Conservation (phyloP, 2,329 filamentous ascomycete genomes). For the Elsinoe batatas region DNA sequence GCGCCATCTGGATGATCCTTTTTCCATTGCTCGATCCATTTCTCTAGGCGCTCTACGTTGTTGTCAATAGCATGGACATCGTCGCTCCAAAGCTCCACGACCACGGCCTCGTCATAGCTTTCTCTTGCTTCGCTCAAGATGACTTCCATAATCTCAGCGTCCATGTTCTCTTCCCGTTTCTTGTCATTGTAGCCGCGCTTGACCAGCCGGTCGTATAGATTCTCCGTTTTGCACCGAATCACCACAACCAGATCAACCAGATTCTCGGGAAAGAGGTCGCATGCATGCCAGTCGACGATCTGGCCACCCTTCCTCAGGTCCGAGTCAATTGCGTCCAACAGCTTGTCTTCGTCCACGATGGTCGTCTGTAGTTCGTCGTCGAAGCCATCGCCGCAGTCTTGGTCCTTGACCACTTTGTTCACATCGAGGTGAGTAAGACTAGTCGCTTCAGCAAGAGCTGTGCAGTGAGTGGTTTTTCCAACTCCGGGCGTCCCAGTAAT, state of each 20-base stretch:
- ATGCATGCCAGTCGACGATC: conserved; percentile 97
- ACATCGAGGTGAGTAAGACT: conserved; percentile 75
- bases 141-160: conserved; percentile 96
- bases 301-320: conserved; percentile 69
- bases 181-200: conserved; percentile 69
- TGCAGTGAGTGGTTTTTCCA: conserved; percentile 89
- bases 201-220: conserved; percentile 75
- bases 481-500: conserved; percentile 92
- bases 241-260: conserved; percentile 96
- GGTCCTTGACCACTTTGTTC: conserved; percentile 85
- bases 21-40: conserved; percentile 78
- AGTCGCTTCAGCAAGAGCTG: conserved; percentile 64
- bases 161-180: conserved; percentile 92
- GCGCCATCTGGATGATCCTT: conserved; percentile 43
- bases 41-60: conserved; percentile 74
- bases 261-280: conserved; percentile 83
- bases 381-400: conserved; percentile 75
- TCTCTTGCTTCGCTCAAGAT: conserved; percentile 82
- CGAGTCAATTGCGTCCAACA: conserved; percentile 82
- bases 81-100: conserved; percentile 81
- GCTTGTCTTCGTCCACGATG: conserved; percentile 95
- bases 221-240: conserved; percentile 66
- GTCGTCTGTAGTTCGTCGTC: conserved; percentile 75
- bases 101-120: conserved; percentile 73
- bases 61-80: conserved; percentile 73